phyloP scores from a whole-genome alignment of 23 red algal species.

The Gracilaria vermiculophylla region DNA sequence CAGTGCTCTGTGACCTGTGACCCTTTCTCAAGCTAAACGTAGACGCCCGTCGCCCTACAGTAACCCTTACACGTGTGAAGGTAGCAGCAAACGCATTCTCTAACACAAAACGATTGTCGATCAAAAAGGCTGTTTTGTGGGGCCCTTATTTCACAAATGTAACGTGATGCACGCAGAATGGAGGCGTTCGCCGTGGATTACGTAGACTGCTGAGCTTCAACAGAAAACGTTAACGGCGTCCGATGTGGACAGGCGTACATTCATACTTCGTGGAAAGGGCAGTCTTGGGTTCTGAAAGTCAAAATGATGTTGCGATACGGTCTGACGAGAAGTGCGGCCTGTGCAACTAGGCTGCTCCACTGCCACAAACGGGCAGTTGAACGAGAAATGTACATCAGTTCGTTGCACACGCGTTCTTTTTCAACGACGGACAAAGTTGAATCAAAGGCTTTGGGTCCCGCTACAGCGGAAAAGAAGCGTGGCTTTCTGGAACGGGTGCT shows the following conservation, averaged over 20 bases:
- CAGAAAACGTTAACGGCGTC: too few species aligned
- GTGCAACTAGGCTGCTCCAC: background rate
- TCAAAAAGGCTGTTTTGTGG: constrained; percentile 14
- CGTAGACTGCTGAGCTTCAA: too few species aligned
- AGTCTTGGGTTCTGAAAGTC: background rate
- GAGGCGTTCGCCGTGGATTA: too few species aligned
- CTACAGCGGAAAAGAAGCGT: background rate
- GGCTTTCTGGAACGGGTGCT: constrained; percentile 6
- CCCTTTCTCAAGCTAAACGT: too few species aligned
- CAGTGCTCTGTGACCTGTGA: too few species aligned
- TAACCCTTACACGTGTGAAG: too few species aligned
- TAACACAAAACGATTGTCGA: background rate
- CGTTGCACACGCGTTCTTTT: background rate
- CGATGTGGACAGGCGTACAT: background rate
- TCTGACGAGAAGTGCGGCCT: background rate
- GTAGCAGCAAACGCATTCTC: too few species aligned
- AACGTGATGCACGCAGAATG: too few species aligned
- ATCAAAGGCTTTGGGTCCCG: background rate
- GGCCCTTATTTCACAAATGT: background rate
- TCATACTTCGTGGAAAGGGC: too few species aligned
- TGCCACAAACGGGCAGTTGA: background rate
- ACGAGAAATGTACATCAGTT: background rate
- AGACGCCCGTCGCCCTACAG: too few species aligned
- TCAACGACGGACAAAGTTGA: background rate
- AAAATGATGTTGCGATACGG: background rate